phyloP scores from a whole-genome alignment of 768 basidiomycete genomes.

The Leccinum uliginosum region DNA sequence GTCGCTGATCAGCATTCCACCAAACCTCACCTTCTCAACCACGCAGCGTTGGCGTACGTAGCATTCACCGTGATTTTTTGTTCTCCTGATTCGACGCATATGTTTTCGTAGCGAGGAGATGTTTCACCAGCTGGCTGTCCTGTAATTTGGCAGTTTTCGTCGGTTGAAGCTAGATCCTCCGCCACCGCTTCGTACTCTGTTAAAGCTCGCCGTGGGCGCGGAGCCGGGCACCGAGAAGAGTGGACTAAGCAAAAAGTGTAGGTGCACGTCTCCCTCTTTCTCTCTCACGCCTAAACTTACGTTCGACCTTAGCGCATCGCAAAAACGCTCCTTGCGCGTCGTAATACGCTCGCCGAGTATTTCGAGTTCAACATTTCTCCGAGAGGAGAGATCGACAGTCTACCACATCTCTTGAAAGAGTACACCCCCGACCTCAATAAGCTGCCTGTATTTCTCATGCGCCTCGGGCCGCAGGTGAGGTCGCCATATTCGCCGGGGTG shows the following conservation, averaged over 20 bases:
- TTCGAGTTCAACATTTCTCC: slow-evolving; percentile 73
- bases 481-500: neutral
- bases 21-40: slow-evolving; percentile 85
- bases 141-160: slow-evolving; percentile 84
- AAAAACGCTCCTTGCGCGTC: slow-evolving; percentile 51
- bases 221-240: slow-evolving; percentile 48
- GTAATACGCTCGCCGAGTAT: slow-evolving; percentile 90
- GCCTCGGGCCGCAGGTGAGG: slow-evolving; percentile 83
- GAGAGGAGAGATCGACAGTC: slow-evolving; percentile 61
- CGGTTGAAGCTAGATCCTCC: slow-evolving; percentile 80
- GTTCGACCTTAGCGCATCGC: slow-evolving; percentile 50
- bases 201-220: slow-evolving; percentile 77
- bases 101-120: slow-evolving; percentile 68
- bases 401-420: slow-evolving; percentile 81
- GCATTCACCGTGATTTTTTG: neutral
- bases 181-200: slow-evolving; percentile 62
- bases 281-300: neutral
- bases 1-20: slow-evolving; percentile 86
- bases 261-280: slow-evolving; percentile 46
- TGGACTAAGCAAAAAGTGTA: slow-evolving; percentile 58
- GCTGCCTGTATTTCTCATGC: slow-evolving; percentile 84
- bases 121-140: slow-evolving; percentile 89
- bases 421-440: slow-evolving; percentile 91
- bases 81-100: neutral
- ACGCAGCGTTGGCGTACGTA: slow-evolving; percentile 77